Conservation (phyloP, 306 rosid genomes). For the Dalbergia cultrata region DNA sequence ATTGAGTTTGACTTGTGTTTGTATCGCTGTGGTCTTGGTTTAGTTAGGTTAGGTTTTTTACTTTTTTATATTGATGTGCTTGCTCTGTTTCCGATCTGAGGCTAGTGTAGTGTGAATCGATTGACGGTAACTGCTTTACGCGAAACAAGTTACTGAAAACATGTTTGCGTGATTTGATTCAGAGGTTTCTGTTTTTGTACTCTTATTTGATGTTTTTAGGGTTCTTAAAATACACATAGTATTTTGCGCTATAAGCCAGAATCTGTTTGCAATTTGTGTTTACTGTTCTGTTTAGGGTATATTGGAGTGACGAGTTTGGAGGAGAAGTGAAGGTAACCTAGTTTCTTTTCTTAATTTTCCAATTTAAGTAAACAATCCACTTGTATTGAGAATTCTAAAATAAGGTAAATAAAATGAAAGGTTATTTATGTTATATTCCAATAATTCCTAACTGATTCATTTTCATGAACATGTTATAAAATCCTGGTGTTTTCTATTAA, state of each 20-base stretch:
- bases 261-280: background rate
- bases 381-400: background rate
- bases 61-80: background rate
- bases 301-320: background rate
- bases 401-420: slow-evolving; percentile 9
- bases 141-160: background rate
- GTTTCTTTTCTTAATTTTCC: too few relatives aligned
- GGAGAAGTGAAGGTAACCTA: background rate
- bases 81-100: slow-evolving; percentile 1
- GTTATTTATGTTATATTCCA: background rate
- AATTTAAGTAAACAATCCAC: background rate
- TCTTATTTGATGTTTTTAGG: slow-evolving; percentile 2
- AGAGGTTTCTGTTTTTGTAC: background rate
- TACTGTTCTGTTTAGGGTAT: background rate
- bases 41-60: background rate
- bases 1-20: background rate
- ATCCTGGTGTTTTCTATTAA: background rate
- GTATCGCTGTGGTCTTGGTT: background rate
- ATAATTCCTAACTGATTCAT: background rate
- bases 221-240: slow-evolving; percentile 11
- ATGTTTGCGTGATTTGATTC: background rate
- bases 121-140: background rate
- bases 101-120: background rate
- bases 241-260: slow-evolving; percentile 8
- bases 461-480: background rate